Evolutionary conservation across 129 eudicot species (phyloP), one percentile per base, ranked within the genome.

Genomic region (Rutidosis leptorrhynchoides): DNA sequence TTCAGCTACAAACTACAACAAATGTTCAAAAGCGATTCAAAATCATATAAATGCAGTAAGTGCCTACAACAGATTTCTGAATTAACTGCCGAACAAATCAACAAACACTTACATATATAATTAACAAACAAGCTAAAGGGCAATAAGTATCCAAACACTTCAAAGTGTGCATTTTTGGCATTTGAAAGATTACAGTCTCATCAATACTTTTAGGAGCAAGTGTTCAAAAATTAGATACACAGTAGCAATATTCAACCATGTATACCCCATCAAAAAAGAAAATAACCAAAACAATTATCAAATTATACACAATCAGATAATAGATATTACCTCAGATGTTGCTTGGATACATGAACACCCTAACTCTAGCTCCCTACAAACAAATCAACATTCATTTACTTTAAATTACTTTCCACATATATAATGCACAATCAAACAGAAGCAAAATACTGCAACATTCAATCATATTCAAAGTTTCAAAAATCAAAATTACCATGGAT

Each of bases 301-400:
- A 8, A 58, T 8, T 28, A 0, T 26, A 1, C 14, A 63, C 0
- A 3, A 37, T 7, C 10, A 35, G 4, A 54, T 14, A 20, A 64
- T 26, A 40, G 24, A 19, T 22, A 66, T 11, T 80, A 84, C 96
- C 91, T 88, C 73, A 88, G 23, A 85, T 88, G 76, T 83, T 84
- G 84, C 96, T 88, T 19, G 96, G 96, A 77, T 75, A 88, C 96
- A 88, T 88, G 75, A 88, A 71, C 19, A 88, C 96, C 73, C 96
- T 82, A 52, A 88, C 84, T 73, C 85, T 82, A 54, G 82, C 75
- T 68, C 92, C 92, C 95, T 88, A 75, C 68, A 80, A 73, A 52
- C 23, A 61, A 19, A 27, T 24, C 6, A 56, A 0, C 27, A 65
- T 42, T 2, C 29, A 57, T 15, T 40, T 7, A 9, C n/a, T n/a